These are phyloP conservation scores for Cyclotella cryptica DNA, from an alignment of 108 stramenopile species.

Conservation along the genomic window DNA sequence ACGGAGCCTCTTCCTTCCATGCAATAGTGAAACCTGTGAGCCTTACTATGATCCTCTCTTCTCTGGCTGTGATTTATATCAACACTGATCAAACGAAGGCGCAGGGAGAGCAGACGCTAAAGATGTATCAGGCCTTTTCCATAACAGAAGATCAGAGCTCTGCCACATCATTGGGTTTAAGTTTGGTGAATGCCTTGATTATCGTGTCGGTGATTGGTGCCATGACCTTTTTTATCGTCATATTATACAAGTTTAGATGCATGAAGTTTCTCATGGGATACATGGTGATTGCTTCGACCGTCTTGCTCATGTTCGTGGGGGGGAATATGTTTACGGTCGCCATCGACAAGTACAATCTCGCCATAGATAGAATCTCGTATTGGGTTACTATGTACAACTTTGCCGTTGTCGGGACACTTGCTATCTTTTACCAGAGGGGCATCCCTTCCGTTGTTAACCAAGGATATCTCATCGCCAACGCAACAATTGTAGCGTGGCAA, in stretches of 20 bases:
- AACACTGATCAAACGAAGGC: slow-evolving; percentile 71
- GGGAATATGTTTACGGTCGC: slow-evolving; percentile 59
- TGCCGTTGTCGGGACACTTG: slow-evolving; percentile 85
- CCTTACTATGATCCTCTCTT: slow-evolving; percentile 80
- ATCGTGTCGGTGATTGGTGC: slow-evolving; percentile 87
- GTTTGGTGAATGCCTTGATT: slow-evolving; percentile 90
- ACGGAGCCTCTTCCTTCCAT: slow-evolving; percentile 73
- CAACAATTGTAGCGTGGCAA: slow-evolving; percentile 96
- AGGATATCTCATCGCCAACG: slow-evolving; percentile 86
- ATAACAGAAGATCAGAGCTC: slow-evolving; percentile 57
- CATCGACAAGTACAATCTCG: slow-evolving; percentile 69
- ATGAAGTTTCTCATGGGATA: slow-evolving; percentile 90
- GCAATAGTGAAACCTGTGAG: slow-evolving; percentile 78
- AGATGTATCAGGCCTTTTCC: slow-evolving; percentile 63
- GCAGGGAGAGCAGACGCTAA: slow-evolving; percentile 60
- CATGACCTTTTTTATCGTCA: slow-evolving; percentile 92
- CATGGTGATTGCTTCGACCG: slow-evolving; percentile 83
- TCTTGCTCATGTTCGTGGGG: slow-evolving; percentile 88
- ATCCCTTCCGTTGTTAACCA: slow-evolving; percentile 90
- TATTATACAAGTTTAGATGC: slow-evolving; percentile 90
- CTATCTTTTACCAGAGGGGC: slow-evolving; percentile 94
- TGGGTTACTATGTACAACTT: slow-evolving; percentile 92
- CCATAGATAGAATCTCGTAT: slow-evolving; percentile 86
- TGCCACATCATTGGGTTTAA: slow-evolving; percentile 67
- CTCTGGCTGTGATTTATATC: slow-evolving; percentile 68